Evolutionary conservation across 2,329 filamentous ascomycete genomes (phyloP), one percentile per base, ranked within the genome.

Genomic region (Orbilia blumenaviensis): DNA sequence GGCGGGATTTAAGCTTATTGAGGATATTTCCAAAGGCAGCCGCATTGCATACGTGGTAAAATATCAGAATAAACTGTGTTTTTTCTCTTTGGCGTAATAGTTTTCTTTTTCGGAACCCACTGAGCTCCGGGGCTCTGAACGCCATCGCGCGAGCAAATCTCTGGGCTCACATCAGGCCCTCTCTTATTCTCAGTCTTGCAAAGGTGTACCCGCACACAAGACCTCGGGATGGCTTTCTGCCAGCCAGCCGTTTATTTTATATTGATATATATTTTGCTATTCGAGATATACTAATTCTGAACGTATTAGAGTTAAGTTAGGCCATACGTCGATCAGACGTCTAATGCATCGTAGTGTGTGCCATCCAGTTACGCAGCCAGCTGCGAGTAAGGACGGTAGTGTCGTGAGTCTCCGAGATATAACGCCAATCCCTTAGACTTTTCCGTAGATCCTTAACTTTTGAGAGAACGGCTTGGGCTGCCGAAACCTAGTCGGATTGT

Each of bases 271-370:
- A 63, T 66, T n/a, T n/a, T 21, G 29, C 42, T 46, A 3, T 9
- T 36, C 34, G 23, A 52, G 32, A 54, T 10, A 38, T 12, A 46
- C 36, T 66, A 14, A 52, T 21, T 16, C 32, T 7, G 36, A 21
- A 41, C 62, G 14, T 66, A n/a, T 54, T 54, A 8, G 18, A 66
- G 32, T 21, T n/a, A n/a, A n/a, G n/a, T 32, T 54, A 66, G 44
- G 62, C 21, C 34, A 42, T 54, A 32, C n/a, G 56, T 46, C 58
- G 66, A 71, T 71, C 66, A 71, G 44, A 62, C 34, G 21, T 56
- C 25, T 38, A 7, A 42, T 54, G 58, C 36, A 63, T 63, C 23
- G 36, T 44, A 34, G 25, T 16, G 48, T 56, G 36, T 46, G 46
- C 44, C 32, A 46, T 63, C 56, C 29, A 58, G 61, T 10, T 44